Base-by-base conservation (phyloP, 352 stramenopile genomes). In the Phytophthora foliorum region DNA sequence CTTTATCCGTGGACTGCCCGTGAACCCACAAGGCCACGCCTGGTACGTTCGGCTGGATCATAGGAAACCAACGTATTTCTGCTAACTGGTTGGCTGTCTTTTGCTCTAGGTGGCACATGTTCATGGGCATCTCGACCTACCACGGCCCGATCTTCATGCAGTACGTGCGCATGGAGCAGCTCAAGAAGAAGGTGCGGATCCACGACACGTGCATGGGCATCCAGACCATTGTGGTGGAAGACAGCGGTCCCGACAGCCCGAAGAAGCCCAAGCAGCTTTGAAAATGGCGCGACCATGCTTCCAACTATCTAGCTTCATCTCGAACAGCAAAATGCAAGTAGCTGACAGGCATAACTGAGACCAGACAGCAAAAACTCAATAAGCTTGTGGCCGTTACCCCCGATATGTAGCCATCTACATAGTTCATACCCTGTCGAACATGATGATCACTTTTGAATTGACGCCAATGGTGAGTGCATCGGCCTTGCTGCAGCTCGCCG, bases 111-210 rank as follows among this genome's bases (percentile, higher is more conserved):
- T 95, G 88, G 88, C 88, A 95, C 67, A 71, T 93, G 16, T 89
- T 95, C 70, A 92, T 91, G 76, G 84, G 86, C 34, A 80, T 95
- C 17, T 88, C 84, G 42, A 85, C 69, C 6, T 95, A 95, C 68
- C 76, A 93, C 57, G 88, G 88, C 1, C 84, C 86, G 0, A 81
- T 95, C 24, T 95, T 95, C 50, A 94, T 94, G 88, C 86, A 95
- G 64, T 95, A 92, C 75, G 84, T 94, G 53, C 86, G 88, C 13
- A 86, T 89, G 68, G 84, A 92, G 59, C 78, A 94, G 70, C 81
- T 89, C 11, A 58, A 94, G 72, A 77, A 82, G 41, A 90, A 90
- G 52, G 75, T 76, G 16, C 61, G 78, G 42, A 87, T 94, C 53
- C 63, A 74, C 29, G 58, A 82, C 38, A 80, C 74, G n/a, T 69